These are phyloP conservation scores for Leptographium procerum DNA, from an alignment of 2,329 filamentous ascomycete species.

Conservation along the genomic window DNA sequence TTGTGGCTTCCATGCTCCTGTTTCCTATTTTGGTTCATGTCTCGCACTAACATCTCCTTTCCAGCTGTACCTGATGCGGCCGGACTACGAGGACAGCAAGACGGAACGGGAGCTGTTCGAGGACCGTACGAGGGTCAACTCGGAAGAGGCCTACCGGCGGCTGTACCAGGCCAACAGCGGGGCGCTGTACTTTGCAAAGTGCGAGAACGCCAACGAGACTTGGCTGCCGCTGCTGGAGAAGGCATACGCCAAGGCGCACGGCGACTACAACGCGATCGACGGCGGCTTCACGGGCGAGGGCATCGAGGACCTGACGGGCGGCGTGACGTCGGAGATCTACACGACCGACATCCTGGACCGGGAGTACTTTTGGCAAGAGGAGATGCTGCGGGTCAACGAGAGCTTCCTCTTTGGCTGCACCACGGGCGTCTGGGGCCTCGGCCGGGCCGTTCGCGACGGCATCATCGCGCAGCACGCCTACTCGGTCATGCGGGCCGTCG, in stretches of 20 bases:
- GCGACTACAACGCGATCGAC: slow-evolving; percentile 61
- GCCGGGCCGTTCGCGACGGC: slow-evolving; percentile 48
- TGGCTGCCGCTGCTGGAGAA: slow-evolving; percentile 67
- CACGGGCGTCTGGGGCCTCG: slow-evolving; percentile 50
- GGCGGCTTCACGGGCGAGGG: slow-evolving; percentile 47
- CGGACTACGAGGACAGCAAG: slow-evolving; percentile 49
- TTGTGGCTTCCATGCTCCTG: not conserved
- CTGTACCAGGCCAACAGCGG: slow-evolving; percentile 56
- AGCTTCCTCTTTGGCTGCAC: slow-evolving; percentile 69
- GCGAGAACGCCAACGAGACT: slow-evolving; percentile 57
- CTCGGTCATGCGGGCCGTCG: slow-evolving; percentile 46
- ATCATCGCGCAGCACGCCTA: slow-evolving; percentile 50
- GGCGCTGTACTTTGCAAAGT: slow-evolving; percentile 60
- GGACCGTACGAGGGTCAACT: slow-evolving; percentile 35
- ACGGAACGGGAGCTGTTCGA: slow-evolving; percentile 35
- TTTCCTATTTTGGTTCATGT: too few relatives aligned
- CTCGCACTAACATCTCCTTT: not conserved
- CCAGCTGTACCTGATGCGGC: slow-evolving; percentile 39
- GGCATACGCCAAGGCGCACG: slow-evolving; percentile 66
- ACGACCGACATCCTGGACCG: slow-evolving; percentile 64
- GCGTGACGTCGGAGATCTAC: slow-evolving; percentile 58
- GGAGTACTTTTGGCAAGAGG: slow-evolving; percentile 73
- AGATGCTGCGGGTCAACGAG: slow-evolving; percentile 68
- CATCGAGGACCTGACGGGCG: slow-evolving; percentile 49
- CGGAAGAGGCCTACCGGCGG: slow-evolving; percentile 48